A percentile compares a stretch with the other conserved stretches of the same genome.
These are phyloP conservation scores for Fragilaria crotonensis DNA, from an alignment of 108 stramenopile genomes.

Conservation along the genomic window DNA sequence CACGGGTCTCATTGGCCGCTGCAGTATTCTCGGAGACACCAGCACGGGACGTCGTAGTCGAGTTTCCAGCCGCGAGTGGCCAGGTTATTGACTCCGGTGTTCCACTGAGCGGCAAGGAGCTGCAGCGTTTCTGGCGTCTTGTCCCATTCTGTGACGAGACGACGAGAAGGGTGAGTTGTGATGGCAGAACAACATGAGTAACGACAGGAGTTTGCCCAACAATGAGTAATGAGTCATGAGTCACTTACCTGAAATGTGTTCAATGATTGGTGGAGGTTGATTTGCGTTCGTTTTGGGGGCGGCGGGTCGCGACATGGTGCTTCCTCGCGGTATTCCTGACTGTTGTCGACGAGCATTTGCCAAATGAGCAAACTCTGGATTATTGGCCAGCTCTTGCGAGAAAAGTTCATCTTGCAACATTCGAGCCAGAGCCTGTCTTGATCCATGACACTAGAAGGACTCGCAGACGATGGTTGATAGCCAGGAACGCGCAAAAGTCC, in stretches of 20 bases:
- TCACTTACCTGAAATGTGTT: constrained; percentile 1
- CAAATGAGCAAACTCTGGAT: constrained; percentile 83
- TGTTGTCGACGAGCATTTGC: constrained; percentile 24
- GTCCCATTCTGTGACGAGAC: too few species aligned
- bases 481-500: constrained; percentile 83
- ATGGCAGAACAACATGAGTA: constrained; percentile 3
- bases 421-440: constrained; percentile 74
- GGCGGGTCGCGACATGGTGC: constrained; percentile 8
- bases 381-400: constrained; percentile 63
- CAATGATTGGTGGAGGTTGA: constrained; percentile 20
- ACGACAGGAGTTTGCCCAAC: not conserved
- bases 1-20: constrained; percentile 39
- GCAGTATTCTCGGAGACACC: constrained; percentile 18
- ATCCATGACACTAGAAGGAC: constrained; percentile 20
- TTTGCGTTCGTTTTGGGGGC: constrained; percentile 1
- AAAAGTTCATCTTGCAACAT: constrained; percentile 87
- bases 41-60: constrained; percentile 1
- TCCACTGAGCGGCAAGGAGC: constrained; percentile 49
- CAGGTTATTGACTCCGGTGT: constrained; percentile 3
- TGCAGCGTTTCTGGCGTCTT: constrained; percentile 53
- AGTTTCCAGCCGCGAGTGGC: not conserved
- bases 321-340: not conserved
- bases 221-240: constrained; percentile 8
- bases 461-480: constrained; percentile 21
- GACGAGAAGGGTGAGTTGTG: too few species aligned